Conservation (phyloP, 2,329 filamentous ascomycete genomes). For the Tetracladium maxilliforme region DNA sequence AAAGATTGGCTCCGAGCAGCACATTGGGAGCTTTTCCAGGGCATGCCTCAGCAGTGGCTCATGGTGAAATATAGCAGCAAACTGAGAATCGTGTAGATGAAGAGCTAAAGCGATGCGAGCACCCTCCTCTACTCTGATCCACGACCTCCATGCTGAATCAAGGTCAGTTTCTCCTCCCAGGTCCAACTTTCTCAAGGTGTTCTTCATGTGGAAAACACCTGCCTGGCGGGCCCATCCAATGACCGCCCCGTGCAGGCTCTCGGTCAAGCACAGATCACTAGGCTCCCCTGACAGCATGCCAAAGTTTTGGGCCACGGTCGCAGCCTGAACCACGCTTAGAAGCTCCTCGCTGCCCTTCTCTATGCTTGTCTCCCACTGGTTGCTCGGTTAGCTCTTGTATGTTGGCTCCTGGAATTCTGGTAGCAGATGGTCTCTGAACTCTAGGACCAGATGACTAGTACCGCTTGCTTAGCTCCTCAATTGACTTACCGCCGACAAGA, state of each 20-base stretch:
- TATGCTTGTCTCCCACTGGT: constrained; percentile 4
- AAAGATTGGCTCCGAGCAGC: too few species aligned
- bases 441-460: too few species aligned
- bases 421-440: too few species aligned
- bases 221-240: too few species aligned
- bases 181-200: background rate
- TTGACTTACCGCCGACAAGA: constrained; percentile 4
- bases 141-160: constrained; percentile 4
- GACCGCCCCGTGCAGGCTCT: constrained; percentile 5
- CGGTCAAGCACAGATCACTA: constrained; percentile 4
- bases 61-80: background rate
- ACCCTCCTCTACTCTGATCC: constrained; percentile 4
- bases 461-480: too few species aligned
- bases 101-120: background rate
- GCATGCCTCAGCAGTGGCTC: constrained; percentile 1
- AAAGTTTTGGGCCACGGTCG: constrained; percentile 5
- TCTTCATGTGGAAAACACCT: constrained; percentile 3
- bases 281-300: constrained; percentile 6
- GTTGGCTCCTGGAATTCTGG: too few species aligned
- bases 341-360: constrained; percentile 1
- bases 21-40: background rate
- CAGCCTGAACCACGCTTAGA: constrained; percentile 4
- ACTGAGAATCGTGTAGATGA: constrained; percentile 1
- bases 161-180: constrained; percentile 2
- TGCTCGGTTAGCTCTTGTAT: background rate